phyloP scores from a whole-genome alignment of 2,329 filamentous ascomycete genomes.

The Verticillium albo-atrum region DNA sequence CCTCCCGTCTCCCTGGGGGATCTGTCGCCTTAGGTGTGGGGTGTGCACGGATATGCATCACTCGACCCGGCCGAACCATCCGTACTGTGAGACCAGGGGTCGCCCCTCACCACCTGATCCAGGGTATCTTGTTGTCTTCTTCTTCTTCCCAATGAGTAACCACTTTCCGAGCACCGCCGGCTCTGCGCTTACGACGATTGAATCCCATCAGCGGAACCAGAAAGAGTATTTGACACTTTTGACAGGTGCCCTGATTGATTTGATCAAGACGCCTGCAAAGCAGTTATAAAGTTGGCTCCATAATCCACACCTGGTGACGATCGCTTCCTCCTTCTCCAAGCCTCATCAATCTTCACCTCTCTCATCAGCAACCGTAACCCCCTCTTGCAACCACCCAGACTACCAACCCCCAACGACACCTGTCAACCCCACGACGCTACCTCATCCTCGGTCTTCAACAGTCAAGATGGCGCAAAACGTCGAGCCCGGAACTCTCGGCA shows the following conservation, averaged over 20 bases:
- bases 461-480: conserved; percentile 41
- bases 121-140: neutral
- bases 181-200: neutral
- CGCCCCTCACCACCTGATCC: neutral
- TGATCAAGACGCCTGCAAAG: neutral
- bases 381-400: neutral
- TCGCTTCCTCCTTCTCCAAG: neutral
- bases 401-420: neutral
- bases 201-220: neutral
- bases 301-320: neutral
- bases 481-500: conserved; percentile 11
- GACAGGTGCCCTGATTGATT: neutral
- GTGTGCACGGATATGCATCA: neutral
- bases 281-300: neutral
- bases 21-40: neutral
- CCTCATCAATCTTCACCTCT: neutral
- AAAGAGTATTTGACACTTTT: neutral
- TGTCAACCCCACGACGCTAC: neutral
- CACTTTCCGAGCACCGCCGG: neutral
- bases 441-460: conserved; percentile 15
- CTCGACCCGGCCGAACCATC: neutral
- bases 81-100: neutral
- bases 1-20: neutral
- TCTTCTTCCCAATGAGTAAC: neutral
- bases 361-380: neutral